These are phyloP conservation scores for Ogataea paradorogensis DNA, from an alignment of 805 yeast genomes.

Conservation along the genomic window DNA sequence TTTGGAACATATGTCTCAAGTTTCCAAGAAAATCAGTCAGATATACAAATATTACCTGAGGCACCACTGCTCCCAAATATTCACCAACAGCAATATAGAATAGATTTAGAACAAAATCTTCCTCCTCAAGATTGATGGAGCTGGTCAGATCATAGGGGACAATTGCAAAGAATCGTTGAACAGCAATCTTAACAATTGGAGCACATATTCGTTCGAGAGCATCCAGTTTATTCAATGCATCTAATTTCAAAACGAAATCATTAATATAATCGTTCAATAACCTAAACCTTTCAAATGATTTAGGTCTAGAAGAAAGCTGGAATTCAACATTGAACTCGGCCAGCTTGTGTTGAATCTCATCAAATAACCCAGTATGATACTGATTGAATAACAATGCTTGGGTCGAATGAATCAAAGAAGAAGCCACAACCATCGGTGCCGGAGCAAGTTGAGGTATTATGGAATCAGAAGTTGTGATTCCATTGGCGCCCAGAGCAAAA, in stretches of 20 bases:
- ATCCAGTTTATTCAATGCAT: not conserved
- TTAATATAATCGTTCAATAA: not conserved
- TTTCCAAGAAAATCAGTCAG: slow-evolving; percentile 20
- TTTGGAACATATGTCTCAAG: slow-evolving; percentile 13
- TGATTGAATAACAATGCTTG: slow-evolving; percentile 18
- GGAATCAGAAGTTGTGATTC: not conserved
- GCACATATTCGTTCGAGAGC: not conserved
- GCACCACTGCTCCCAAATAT: slow-evolving; percentile 20
- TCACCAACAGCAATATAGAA: slow-evolving; percentile 22
- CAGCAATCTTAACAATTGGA: slow-evolving; percentile 9
- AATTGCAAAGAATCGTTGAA: slow-evolving; percentile 13
- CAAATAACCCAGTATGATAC: slow-evolving; percentile 16
- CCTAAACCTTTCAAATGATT: not conserved
- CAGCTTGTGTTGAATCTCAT: slow-evolving; percentile 14
- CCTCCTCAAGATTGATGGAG: slow-evolving; percentile 7
- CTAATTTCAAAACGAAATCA: not conserved
- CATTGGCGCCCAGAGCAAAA: slow-evolving; percentile 15
- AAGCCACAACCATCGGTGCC: slow-evolving; percentile 12
- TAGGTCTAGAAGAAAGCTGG: not conserved
- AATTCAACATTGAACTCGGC: slow-evolving; percentile 3
- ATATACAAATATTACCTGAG: slow-evolving; percentile 17
- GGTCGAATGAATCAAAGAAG: slow-evolving; percentile 15
- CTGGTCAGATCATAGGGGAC: slow-evolving; percentile 15
- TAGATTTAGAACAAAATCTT: slow-evolving; percentile 15
- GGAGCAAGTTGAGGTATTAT: slow-evolving; percentile 2